Conservation (phyloP, 768 basidiomycete species). For the Agaricus blazei region DNA sequence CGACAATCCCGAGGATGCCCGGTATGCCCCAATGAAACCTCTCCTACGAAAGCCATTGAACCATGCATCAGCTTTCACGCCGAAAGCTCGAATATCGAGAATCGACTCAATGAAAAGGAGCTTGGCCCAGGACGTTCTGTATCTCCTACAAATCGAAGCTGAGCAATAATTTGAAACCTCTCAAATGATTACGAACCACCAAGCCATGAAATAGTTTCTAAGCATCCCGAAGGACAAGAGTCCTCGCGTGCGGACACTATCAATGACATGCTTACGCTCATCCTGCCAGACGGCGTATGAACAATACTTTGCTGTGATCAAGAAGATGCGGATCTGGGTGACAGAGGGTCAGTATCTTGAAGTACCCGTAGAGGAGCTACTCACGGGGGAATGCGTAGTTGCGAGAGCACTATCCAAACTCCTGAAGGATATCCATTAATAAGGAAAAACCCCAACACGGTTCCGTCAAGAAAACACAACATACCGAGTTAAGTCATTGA, state of each 20-base stretch:
- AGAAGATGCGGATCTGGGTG: conserved; percentile 73
- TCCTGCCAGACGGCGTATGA: conserved; percentile 73
- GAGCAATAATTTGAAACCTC: background rate
- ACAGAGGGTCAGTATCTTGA: conserved; percentile 10
- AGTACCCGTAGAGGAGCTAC: conserved; percentile 10
- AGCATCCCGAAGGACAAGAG: conserved; percentile 43
- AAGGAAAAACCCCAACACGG: too few species aligned
- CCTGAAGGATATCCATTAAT: conserved; percentile 28
- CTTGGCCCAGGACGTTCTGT: conserved; percentile 44
- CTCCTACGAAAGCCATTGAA: conserved; percentile 50
- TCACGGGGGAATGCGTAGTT: conserved; percentile 80
- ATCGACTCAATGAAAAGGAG: conserved; percentile 51
- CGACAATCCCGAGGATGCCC: conserved; percentile 67
- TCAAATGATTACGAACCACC: conserved; percentile 55
- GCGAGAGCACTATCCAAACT: conserved; percentile 79
- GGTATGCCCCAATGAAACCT: conserved; percentile 62
- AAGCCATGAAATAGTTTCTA: conserved; percentile 47
- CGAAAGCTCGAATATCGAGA: conserved; percentile 59
- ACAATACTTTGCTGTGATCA: conserved; percentile 90
- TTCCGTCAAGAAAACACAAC: conserved; percentile 9
- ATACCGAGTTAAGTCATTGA: conserved; percentile 81
- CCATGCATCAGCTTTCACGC: conserved; percentile 58
- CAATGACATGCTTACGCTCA: conserved; percentile 44
- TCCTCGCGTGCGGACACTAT: conserved; percentile 44
- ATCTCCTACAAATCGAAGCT: conserved; percentile 41